Conservation (phyloP, 1,284 basidiomycete species). For the Microbotryum lychnidis-dioicae region DNA sequence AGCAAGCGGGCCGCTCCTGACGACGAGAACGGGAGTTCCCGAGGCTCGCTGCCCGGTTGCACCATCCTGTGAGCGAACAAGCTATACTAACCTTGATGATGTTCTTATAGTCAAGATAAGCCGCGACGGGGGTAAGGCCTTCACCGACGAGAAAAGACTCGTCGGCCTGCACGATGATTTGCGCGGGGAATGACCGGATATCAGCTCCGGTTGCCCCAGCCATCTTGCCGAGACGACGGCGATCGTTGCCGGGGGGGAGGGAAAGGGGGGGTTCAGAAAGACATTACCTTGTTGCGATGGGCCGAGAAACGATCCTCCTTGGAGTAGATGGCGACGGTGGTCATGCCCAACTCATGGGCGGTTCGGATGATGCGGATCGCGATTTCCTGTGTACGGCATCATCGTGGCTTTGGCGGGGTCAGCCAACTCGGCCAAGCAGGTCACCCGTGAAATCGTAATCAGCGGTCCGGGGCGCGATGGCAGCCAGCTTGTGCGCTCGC, state of each 20-base stretch:
- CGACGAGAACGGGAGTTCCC: neutral
- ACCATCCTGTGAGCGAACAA: neutral
- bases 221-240: neutral
- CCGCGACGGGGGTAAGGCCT: conserved; percentile 87
- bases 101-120: conserved; percentile 95
- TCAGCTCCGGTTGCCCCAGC: neutral
- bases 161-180: conserved; percentile 59
- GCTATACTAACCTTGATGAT: conserved; percentile 57
- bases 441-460: neutral
- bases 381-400: conserved; percentile 64
- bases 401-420: conserved; percentile 1
- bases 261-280: too few relatives aligned
- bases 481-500: neutral
- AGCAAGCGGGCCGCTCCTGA: too few relatives aligned
- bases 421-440: neutral
- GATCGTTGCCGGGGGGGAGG: neutral
- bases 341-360: conserved; percentile 97
- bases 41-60: neutral
- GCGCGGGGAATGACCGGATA: neutral
- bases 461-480: too few relatives aligned
- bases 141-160: conserved; percentile 98
- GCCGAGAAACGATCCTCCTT: conserved; percentile 93
- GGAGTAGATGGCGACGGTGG: conserved; percentile 97
- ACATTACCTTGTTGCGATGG: conserved; percentile 82
- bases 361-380: conserved; percentile 98